Base-by-base conservation (phyloP, 257 asterid genomes). In the Primulina huaijiensis region DNA sequence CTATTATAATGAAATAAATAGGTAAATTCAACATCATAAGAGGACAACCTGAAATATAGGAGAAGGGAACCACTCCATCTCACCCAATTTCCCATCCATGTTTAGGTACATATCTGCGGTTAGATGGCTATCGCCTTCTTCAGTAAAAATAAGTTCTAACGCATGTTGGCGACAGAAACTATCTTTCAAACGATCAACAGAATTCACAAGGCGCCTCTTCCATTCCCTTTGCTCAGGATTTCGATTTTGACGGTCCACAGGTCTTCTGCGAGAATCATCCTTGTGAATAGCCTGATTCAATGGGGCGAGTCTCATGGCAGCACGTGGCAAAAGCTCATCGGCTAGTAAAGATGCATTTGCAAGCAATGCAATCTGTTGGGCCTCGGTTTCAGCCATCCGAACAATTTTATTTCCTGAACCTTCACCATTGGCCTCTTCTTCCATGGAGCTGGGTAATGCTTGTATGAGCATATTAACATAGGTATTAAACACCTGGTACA, bases 201-300 rank as follows among this genome's bases (percentile, higher is more conserved):
- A 82, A 75, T 77, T 82, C 75, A 82, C 85, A 37, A 94, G 96
- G 62, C 95, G 95, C 80, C 78, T 89, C 83, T 86, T 94, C 99
- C 99, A 94, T 76, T 94, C 99, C 85, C 97, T 89, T 75, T 87
- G 99, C 84, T 94, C 99, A 60, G 97, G 99, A 68, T 91, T 85
- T 58, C 97, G 97, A 53, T 82, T 91, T 76, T 91, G 99, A 79
- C 97, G 87, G 62, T 91, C 97, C 59, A 85, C 69, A 64, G 88
- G 82, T 82, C 94, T 83, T 85, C 92, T 83, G 55, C 92, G 96
- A 81, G 77, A 67, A 71, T 93, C 99, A 68, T 90, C 97, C 79
- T 79, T 84, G 82, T 77, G 71, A 75, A 43, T 84, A 58, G 80
- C 77, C 77, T 81, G 95, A 73, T 72, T 85, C 70, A 80, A 64